These are phyloP conservation scores for Boletus rubescentipes DNA, from an alignment of 768 basidiomycete genomes.

Conservation along the genomic window DNA sequence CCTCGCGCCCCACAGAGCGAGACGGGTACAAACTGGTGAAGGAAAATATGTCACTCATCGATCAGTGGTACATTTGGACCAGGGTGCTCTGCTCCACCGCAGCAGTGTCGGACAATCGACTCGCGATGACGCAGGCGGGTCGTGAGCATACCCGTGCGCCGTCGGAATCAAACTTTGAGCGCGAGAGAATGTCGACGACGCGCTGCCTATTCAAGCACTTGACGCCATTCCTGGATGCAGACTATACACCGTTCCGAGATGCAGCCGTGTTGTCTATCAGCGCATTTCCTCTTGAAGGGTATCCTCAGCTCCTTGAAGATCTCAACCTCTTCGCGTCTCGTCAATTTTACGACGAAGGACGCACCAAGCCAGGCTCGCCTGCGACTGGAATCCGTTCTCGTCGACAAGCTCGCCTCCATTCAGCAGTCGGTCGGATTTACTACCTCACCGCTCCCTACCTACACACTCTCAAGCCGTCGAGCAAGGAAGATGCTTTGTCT, in stretches of 20 bases:
- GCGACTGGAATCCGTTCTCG: conserved; percentile 56
- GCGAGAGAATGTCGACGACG: conserved; percentile 79
- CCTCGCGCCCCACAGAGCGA: conserved; percentile 46
- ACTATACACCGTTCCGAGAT: conserved; percentile 80
- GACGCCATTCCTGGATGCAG: conserved; percentile 85
- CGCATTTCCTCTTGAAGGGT: conserved; percentile 73
- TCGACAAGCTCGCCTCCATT: conserved; percentile 76
- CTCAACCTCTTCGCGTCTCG: conserved; percentile 76
- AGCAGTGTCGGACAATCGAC: conserved; percentile 59
- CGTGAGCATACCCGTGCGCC: conserved; percentile 70
- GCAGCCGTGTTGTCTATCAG: conserved; percentile 88
- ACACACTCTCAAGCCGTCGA: conserved; percentile 65
- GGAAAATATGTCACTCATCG: conserved; percentile 59
- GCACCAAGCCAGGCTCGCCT: conserved; percentile 46
- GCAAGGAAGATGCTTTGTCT: conserved; percentile 68
- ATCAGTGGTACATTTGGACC: conserved; percentile 85
- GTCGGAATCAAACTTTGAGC: conserved; percentile 73
- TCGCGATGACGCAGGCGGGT: conserved; percentile 49
- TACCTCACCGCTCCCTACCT: conserved; percentile 78
- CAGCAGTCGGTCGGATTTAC: conserved; percentile 87
- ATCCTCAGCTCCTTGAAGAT: conserved; percentile 81
- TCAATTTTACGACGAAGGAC: conserved; percentile 74
- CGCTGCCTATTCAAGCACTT: conserved; percentile 82
- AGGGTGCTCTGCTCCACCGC: conserved; percentile 86
- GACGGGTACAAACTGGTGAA: conserved; percentile 51